Conservation (phyloP, 371 early-diverging fungal genomes). For the Lichtheimia corymbifera region DNA sequence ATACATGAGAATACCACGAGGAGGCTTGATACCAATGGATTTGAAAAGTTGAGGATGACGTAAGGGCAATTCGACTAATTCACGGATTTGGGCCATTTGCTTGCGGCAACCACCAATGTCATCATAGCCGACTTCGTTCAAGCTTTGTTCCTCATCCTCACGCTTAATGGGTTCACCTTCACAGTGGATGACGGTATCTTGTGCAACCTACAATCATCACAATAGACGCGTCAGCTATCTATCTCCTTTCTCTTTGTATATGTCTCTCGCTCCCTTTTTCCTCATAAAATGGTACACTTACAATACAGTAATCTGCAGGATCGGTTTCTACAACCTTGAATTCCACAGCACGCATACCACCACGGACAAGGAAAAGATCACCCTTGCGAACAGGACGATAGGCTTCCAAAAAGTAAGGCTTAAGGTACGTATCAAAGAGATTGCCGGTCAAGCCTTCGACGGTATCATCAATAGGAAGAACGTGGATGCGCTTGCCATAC, state of each 20-base stretch:
- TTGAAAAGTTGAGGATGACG: conserved; percentile 98
- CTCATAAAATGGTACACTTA: conserved; percentile 49
- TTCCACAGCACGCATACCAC: conserved; percentile 98
- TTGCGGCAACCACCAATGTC: conserved; percentile 99
- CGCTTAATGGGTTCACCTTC: conserved; percentile 98
- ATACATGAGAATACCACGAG: conserved; percentile 96
- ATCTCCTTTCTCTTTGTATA: background rate
- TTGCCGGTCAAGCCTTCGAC: conserved; percentile 97
- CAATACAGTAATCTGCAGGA: conserved; percentile 95
- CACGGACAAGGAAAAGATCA: conserved; percentile 93
- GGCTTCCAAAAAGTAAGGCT: conserved; percentile 97
- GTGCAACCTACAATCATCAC: conserved; percentile 71
- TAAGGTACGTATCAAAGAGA: conserved; percentile 96
- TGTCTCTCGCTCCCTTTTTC: background rate
- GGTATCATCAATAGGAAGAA: conserved; percentile 98
- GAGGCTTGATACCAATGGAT: conserved; percentile 99
- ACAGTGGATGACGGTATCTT: conserved; percentile 97
- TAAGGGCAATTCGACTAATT: conserved; percentile 98
- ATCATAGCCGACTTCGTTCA: conserved; percentile 98
- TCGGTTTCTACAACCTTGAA: conserved; percentile 99
- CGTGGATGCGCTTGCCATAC: conserved; percentile 94
- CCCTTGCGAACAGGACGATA: conserved; percentile 95
- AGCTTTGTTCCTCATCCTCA: conserved; percentile 96
- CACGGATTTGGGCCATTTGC: conserved; percentile 99
- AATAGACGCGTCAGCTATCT: too few species aligned